Evolutionary conservation across 1,284 basidiomycete species (phyloP), one percentile per base, ranked within the genome.

Genomic region (Ganoderma lingzhi): DNA sequence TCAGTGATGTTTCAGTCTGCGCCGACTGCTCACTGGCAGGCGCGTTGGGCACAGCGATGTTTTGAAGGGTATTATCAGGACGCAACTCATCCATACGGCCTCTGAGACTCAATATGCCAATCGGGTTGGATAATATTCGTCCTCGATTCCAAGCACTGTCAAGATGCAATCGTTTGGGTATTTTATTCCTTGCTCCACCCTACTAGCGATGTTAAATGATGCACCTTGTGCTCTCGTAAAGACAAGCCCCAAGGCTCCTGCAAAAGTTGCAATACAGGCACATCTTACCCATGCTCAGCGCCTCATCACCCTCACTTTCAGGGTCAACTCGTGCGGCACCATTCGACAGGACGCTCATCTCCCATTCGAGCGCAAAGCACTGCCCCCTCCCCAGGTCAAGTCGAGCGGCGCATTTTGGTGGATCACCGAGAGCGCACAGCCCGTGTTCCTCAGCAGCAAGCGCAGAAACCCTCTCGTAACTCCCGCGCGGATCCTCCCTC

Each of bases 341-440:
- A 17, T 32, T 55, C 53, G 28, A 15, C 23, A 28, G 53, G 53
- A 55, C 15, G 53, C 53, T 32, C 53, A 55, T 55, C 10, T 55
- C 51, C 53, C 53, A 6, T 28, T 55, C 30, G 10, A 32, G 30
- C 15, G 12, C 53, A 55, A 55, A 55, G 53, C 53, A 55, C 15
- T 12, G 53, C 53, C 53, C 30, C 53, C 4, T 6, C 53, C 5
- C 28, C 30, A 32, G 53, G 53, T 17, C 30, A 32, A 55, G 12
- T 15, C 12, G 28, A 15, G 28, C 53, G 53, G 12, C 30, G 53
- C 53, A 30, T 15, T 55, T 8, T 32, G 6, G 53, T 55, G 30
- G 30, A 55, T 55, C 53, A 55, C 30, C 30, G 23, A 55, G 30
- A 55, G 53, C 53, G 53, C 28, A 55, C 53, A 55, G 53, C 53